Percentiles rank a stretch among this genome's conserved stretches.
phyloP scores from a whole-genome alignment of 306 rosid genomes.

The Benincasa hispida region DNA sequence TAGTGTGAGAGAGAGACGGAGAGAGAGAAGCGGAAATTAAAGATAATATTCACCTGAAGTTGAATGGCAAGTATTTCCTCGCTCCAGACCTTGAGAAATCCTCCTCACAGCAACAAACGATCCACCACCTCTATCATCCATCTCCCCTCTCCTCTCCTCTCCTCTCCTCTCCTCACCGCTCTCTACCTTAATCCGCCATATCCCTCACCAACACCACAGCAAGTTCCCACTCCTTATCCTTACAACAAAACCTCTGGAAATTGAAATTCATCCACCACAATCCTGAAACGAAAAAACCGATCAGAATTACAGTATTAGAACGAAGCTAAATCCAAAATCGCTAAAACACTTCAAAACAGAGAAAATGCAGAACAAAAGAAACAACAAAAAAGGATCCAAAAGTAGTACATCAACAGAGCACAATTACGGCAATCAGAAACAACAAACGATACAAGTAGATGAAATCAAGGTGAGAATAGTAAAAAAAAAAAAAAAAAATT shows the following conservation, averaged over 20 bases:
- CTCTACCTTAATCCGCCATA: conserved; percentile 11
- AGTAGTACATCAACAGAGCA: not conserved
- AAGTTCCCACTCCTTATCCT: not conserved
- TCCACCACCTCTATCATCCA: conserved; percentile 95
- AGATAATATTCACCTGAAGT: conserved; percentile 47
- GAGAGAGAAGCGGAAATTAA: not conserved
- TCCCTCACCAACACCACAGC: not conserved
- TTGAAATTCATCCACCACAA: not conserved
- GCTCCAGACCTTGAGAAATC: conserved; percentile 87
- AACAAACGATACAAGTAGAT: not conserved
- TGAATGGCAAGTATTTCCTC: conserved; percentile 74
- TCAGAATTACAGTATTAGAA: not conserved
- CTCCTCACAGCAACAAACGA: conserved; percentile 95
- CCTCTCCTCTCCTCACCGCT: not conserved
- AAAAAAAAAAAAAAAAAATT: not conserved
- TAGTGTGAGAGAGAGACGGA: not conserved
- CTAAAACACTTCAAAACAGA: not conserved
- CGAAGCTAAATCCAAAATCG: not conserved
- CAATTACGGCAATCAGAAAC: not conserved
- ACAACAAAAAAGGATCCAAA: not conserved
- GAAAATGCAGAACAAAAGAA: not conserved
- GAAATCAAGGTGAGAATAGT: not conserved
- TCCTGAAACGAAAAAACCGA: conserved; percentile 1
- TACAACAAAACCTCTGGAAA: not conserved
- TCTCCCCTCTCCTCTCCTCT: conserved; percentile 15